Conservation (phyloP, 257 asterid species). For the Scutellaria minor region DNA sequence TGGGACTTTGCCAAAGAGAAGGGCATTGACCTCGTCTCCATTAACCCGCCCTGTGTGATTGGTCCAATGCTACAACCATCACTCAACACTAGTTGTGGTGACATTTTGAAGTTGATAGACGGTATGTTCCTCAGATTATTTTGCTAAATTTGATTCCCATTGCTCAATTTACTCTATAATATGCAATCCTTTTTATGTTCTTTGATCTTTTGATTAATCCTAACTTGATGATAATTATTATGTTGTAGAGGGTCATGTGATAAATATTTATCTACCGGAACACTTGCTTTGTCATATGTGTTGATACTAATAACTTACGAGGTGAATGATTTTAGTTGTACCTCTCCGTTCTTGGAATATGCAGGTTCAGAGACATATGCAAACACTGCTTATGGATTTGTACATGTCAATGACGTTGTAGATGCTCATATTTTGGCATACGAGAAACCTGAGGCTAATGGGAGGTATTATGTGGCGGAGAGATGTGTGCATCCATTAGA, state of each 20-base stretch:
- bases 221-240: too few relatives aligned
- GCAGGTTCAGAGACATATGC: conserved; percentile 58
- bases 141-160: background rate
- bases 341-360: background rate
- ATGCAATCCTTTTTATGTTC: too few relatives aligned
- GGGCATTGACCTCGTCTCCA: conserved; percentile 54
- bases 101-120: conserved; percentile 46
- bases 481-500: conserved; percentile 50
- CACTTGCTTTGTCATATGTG: too few relatives aligned
- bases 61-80: conserved; percentile 70
- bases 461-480: conserved; percentile 63
- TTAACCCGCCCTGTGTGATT: conserved; percentile 64
- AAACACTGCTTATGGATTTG: conserved; percentile 50
- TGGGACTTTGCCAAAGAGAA: conserved; percentile 68
- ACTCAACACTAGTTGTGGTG: conserved; percentile 58
- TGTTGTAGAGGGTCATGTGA: too few relatives aligned
- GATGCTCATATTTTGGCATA: conserved; percentile 63
- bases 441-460: conserved; percentile 64
- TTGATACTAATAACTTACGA: too few relatives aligned
- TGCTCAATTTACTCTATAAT: background rate
- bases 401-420: conserved; percentile 65
- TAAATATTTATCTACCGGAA: too few relatives aligned
- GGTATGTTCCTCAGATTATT: conserved; percentile 38
- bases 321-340: too few relatives aligned
- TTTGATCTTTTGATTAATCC: too few relatives aligned